phyloP scores from a whole-genome alignment of 805 yeast genomes.

The Grigorovia jiainica region DNA sequence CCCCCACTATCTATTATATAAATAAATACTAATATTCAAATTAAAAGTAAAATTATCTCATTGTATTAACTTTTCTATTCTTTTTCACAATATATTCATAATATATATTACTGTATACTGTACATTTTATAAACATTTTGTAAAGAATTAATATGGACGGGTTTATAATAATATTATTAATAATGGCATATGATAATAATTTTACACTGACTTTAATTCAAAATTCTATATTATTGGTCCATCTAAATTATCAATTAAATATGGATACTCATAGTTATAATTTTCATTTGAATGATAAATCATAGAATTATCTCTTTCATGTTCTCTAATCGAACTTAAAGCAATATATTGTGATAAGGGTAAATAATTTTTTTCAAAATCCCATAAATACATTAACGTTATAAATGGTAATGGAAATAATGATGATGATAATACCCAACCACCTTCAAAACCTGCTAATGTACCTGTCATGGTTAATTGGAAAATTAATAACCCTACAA shows the following conservation, averaged over 20 bases:
- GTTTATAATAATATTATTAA: too few relatives aligned
- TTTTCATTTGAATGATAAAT: conserved; percentile 18
- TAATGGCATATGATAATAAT: too few relatives aligned
- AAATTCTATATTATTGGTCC: conserved; percentile 84
- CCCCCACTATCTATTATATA: too few relatives aligned
- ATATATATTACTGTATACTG: too few relatives aligned
- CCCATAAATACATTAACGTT: conserved; percentile 60
- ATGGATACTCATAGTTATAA: conserved; percentile 68
- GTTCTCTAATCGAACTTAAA: conserved; percentile 60
- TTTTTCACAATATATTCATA: too few relatives aligned
- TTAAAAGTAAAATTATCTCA: too few relatives aligned
- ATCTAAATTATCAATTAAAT: conserved; percentile 56
- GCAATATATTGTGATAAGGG: conserved; percentile 85
- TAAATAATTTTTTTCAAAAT: conserved; percentile 68
- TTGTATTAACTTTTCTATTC: too few relatives aligned
- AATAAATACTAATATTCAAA: too few relatives aligned
- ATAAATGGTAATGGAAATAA: conserved; percentile 69
- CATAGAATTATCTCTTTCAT: conserved; percentile 27
- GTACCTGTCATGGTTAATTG: conserved; percentile 93
- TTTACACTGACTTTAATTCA: too few relatives aligned
- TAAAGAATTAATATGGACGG: too few relatives aligned
- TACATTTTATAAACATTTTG: too few relatives aligned
- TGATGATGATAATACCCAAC: conserved; percentile 62
- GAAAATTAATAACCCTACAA: conserved; percentile 70
- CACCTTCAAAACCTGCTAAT: conserved; percentile 65